Percentiles rank a stretch among this genome's conserved stretches.
These are phyloP conservation scores for Monilinia laxa DNA, from an alignment of 2,329 filamentous ascomycete species.

Conservation along the genomic window DNA sequence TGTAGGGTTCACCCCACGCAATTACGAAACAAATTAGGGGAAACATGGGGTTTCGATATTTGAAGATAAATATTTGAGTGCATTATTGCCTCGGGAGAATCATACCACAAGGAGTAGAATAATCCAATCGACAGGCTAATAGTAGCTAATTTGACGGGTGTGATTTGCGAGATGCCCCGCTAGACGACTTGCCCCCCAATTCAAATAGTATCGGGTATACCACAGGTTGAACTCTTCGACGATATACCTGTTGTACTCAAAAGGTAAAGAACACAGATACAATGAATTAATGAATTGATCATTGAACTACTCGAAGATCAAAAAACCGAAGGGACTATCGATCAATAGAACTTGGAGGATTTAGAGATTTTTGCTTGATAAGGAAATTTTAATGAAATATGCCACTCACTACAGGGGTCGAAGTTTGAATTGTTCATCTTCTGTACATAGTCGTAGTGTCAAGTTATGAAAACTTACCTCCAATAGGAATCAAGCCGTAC, in stretches of 20 bases:
- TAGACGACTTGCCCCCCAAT: not conserved
- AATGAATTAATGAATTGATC: too few species aligned
- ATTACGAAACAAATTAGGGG: constrained; percentile 1
- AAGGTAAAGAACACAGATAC: not conserved
- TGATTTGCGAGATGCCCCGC: constrained; percentile 11
- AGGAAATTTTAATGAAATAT: too few species aligned
- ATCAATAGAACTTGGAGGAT: too few species aligned
- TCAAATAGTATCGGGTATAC: constrained; percentile 1
- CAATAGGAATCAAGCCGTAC: constrained; percentile 10
- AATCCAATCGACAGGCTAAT: constrained; percentile 6
- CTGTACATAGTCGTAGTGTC: not conserved
- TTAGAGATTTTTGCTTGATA: too few species aligned
- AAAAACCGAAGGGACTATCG: too few species aligned
- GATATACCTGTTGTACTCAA: not conserved
- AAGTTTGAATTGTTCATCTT: too few species aligned
- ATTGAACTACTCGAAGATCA: too few species aligned
- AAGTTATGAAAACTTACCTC: constrained; percentile 1
- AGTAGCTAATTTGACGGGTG: constrained; percentile 10
- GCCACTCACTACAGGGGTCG: too few species aligned
- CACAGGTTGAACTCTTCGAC: not conserved
- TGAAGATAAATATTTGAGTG: not conserved
- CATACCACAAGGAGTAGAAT: constrained; percentile 2
- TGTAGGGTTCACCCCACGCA: not conserved
- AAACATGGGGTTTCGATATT: constrained; percentile 9
- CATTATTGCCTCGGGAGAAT: constrained; percentile 9